Base-by-base conservation (phyloP, 23 red algal genomes). In the Rhodosorus marinus region DNA sequence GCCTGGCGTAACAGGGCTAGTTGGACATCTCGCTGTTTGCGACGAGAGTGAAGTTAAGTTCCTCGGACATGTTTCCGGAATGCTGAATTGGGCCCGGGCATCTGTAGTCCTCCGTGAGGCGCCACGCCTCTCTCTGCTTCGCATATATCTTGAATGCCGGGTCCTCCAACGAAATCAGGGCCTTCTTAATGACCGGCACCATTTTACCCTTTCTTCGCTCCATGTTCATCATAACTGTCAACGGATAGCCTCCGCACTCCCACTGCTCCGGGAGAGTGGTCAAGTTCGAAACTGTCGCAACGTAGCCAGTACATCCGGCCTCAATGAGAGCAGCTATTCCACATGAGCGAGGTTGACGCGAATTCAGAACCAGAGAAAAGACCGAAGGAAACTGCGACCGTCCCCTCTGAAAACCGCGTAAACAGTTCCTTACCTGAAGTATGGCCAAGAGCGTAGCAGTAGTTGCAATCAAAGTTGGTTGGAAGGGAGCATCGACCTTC, bases 151-250 rank as follows among this genome's bases (percentile, higher is more conserved):
- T 64, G 63, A 94, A 94, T n/a, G 75, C 69, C 22, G 57, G 50
- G 3, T 72, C 76, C 3, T 67, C 66, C 25, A 94, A 57, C 29
- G 78, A 69, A 15, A 94, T 79, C 22, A 82, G 52, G 55, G 68
- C 72, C 69, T 94, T 94, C 36, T 77, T 76, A 53, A 94, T 82
- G 2, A 94, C 87, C 23, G 87, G 76, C 1, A 67, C 55, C 33
- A 83, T 71, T 64, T 82, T 75, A 14, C 87, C 87, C 36, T 83
- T 74, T 61, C 87, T 62, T 17, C 87, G 55, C 63, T 94, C 87
- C 35, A 83, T 83, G 31, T 79, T 83, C 87, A 94, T 94, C 87
- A 94, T 94, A 60, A 81, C 69, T 2, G 87, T 94, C 4, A 94
- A 65, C 24, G 87, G 87, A 62, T 72, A 81, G 50, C 76, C 87